These are phyloP conservation scores for Fusarium citri DNA, from an alignment of 2,329 filamentous ascomycete genomes.

Conservation along the genomic window DNA sequence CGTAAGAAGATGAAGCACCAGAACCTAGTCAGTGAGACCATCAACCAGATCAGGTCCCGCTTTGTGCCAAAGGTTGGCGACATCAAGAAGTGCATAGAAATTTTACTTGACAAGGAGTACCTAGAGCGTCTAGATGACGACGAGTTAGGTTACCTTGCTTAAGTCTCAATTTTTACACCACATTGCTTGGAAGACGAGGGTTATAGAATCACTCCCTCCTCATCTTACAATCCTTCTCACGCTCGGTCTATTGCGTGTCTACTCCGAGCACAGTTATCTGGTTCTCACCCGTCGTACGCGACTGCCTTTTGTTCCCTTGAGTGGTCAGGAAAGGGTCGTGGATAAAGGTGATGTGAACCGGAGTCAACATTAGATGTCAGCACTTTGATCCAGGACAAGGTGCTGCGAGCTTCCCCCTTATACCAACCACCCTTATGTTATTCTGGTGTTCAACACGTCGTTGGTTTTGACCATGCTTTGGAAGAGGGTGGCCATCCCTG, in stretches of 20 bases:
- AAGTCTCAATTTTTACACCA: slow-evolving; percentile 48
- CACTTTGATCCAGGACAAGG: slow-evolving; percentile 11
- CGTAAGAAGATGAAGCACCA: slow-evolving; percentile 99
- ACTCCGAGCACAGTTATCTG: neutral
- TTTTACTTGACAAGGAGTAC: slow-evolving; percentile 98
- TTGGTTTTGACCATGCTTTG: slow-evolving; percentile 12
- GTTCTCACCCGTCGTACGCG: slow-evolving; percentile 12
- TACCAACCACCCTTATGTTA: neutral
- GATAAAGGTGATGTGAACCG: slow-evolving; percentile 20
- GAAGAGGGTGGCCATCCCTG: neutral
- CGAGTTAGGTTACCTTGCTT: slow-evolving; percentile 94
- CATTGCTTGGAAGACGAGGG: neutral
- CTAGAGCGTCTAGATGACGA: slow-evolving; percentile 95
- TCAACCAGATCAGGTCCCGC: slow-evolving; percentile 91
- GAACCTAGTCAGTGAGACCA: slow-evolving; percentile 93
- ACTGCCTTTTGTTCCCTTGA: slow-evolving; percentile 29
- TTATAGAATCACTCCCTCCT: neutral
- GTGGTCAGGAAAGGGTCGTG: slow-evolving; percentile 15
- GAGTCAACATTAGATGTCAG: slow-evolving; percentile 35
- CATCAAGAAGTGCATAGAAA: slow-evolving; percentile 99
- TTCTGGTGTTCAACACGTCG: slow-evolving; percentile 13
- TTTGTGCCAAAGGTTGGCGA: slow-evolving; percentile 94
- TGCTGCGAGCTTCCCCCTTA: slow-evolving; percentile 1
- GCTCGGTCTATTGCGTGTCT: slow-evolving; percentile 19
- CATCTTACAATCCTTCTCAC: neutral